Conservation (phyloP, 2,329 filamentous ascomycete genomes). For the Fusarium equiseti region DNA sequence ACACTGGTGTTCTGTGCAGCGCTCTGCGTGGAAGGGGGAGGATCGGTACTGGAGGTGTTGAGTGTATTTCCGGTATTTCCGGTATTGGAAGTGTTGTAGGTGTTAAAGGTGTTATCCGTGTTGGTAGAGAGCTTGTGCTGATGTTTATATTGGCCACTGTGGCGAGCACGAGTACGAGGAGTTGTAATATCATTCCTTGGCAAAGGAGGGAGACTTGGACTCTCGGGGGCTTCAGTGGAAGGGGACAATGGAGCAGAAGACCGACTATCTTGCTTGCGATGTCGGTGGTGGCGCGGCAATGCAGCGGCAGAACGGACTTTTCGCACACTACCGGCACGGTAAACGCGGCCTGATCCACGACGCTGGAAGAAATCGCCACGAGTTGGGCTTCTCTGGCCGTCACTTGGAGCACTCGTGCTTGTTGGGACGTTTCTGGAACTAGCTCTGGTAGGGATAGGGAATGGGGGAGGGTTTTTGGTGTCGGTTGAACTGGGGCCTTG, state of each 20-base stretch:
- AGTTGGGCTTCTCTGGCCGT: constrained; percentile 83
- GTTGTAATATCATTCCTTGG: constrained; percentile 79
- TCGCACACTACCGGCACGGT: constrained; percentile 74
- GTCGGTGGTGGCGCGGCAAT: constrained; percentile 68
- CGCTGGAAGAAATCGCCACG: constrained; percentile 68
- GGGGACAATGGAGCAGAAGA: constrained; percentile 76
- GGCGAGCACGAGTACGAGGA: constrained; percentile 62
- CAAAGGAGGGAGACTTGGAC: constrained; percentile 77
- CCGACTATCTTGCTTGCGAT: constrained; percentile 65
- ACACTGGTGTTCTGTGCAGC: constrained; percentile 79
- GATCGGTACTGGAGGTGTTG: constrained; percentile 59
- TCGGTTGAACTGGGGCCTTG: constrained; percentile 73
- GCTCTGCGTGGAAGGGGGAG: constrained; percentile 59
- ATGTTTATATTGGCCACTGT: constrained; percentile 59
- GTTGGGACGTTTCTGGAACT: constrained; percentile 83
- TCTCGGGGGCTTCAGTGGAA: constrained; percentile 76
- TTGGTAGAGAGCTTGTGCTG: constrained; percentile 71
- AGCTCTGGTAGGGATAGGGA: constrained; percentile 89
- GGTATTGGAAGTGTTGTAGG: constrained; percentile 60
- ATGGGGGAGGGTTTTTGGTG: constrained; percentile 79
- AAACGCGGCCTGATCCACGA: constrained; percentile 61
- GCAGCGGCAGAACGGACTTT: constrained; percentile 88
- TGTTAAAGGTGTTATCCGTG: constrained; percentile 64
- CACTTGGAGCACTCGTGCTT: constrained; percentile 73
- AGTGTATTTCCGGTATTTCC: constrained; percentile 58